phyloP scores from a whole-genome alignment of 2,329 filamentous ascomycete species.

The Davidsoniella virescens region DNA sequence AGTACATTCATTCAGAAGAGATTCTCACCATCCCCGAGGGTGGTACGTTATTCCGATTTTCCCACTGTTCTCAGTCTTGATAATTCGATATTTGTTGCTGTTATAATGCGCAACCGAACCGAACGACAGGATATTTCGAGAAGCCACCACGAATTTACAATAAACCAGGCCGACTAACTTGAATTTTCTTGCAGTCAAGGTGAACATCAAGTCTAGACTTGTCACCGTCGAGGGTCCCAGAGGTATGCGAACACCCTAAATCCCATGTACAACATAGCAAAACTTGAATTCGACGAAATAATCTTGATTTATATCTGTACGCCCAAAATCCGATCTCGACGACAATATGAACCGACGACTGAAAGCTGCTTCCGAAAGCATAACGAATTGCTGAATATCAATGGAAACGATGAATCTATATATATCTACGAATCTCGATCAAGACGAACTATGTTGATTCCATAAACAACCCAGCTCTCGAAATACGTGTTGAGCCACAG shows the following conservation, averaged over 20 bases:
- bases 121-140: slow-evolving; percentile 2
- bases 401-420: no score
- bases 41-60: slow-evolving; percentile 47
- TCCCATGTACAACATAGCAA: neutral
- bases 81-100: neutral
- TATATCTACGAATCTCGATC: no score
- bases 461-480: no score
- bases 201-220: slow-evolving; percentile 89
- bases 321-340: neutral
- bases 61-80: neutral
- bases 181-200: slow-evolving; percentile 57
- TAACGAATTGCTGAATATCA: no score
- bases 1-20: slow-evolving; percentile 99
- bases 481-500: no score
- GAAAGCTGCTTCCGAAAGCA: no score
- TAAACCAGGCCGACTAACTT: neutral
- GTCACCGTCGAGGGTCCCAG: slow-evolving; percentile 95
- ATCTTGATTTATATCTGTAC: neutral
- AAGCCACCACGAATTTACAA: neutral
- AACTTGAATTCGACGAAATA: neutral
- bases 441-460: no score
- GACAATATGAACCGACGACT: neutral
- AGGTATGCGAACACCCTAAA: slow-evolving; percentile 37
- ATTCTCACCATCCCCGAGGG: slow-evolving; percentile 88
- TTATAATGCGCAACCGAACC: neutral